Evolutionary conservation across 2,329 filamentous ascomycete species (phyloP).

Genomic region (Intubia oerlemansii): DNA sequence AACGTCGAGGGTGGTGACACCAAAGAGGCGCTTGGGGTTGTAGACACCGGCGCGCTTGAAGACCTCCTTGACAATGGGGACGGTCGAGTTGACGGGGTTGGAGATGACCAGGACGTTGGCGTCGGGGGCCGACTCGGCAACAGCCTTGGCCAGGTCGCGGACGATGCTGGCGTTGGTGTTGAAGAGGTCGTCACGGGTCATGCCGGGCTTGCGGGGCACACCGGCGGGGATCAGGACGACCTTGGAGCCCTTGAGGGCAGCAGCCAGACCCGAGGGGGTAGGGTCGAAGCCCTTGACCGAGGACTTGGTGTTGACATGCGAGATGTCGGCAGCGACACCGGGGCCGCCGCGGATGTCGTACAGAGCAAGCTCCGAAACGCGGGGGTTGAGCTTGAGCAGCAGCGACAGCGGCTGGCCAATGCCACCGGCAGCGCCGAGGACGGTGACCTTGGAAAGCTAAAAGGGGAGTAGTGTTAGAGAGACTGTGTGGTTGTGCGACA

Average conservation of each 20-base stretch:
- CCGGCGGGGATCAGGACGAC: slow-evolving; percentile 95
- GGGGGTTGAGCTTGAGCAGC: slow-evolving; percentile 94
- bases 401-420: slow-evolving; percentile 97
- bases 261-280: slow-evolving; percentile 50
- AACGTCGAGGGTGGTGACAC: slow-evolving; percentile 97
- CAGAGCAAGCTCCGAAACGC: slow-evolving; percentile 80
- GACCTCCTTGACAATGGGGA: slow-evolving; percentile 91
- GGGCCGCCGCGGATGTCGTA: slow-evolving; percentile 94
- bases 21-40: slow-evolving; percentile 98
- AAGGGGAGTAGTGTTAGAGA: too few species aligned
- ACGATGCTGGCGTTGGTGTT: slow-evolving; percentile 99
- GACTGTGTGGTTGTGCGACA: too few species aligned
- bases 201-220: slow-evolving; percentile 97
- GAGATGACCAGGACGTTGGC: slow-evolving; percentile 95
- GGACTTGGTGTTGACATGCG: slow-evolving; percentile 98
- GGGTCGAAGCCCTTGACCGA: slow-evolving; percentile 77
- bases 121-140: slow-evolving; percentile 68
- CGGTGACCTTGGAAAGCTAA: slow-evolving; percentile 90
- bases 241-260: slow-evolving; percentile 68
- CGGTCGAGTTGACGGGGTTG: slow-evolving; percentile 99
- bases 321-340: slow-evolving; percentile 92
- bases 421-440: slow-evolving; percentile 90
- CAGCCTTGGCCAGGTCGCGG: slow-evolving; percentile 90
- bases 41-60: slow-evolving; percentile 92
- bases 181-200: slow-evolving; percentile 99